Conservation (phyloP, 2,329 filamentous ascomycete species). For the Fusarium sp. region DNA sequence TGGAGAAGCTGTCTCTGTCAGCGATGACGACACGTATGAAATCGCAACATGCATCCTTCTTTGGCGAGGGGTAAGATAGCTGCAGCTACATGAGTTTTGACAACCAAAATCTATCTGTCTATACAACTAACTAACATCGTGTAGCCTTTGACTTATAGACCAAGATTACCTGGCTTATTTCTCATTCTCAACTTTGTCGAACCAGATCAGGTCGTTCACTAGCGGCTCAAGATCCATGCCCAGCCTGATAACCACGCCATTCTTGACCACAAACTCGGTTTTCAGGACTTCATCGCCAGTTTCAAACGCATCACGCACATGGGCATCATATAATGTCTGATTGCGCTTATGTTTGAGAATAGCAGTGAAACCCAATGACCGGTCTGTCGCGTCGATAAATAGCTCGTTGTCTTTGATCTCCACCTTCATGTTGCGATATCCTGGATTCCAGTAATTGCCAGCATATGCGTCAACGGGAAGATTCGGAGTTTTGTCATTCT, state of each 20-base stretch:
- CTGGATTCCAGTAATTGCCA: constrained; percentile 46
- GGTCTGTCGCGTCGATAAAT: constrained; percentile 48
- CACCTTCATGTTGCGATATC: constrained; percentile 45
- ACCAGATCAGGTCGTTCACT: constrained; percentile 41
- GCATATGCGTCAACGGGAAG: constrained; percentile 30
- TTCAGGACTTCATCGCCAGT: constrained; percentile 22
- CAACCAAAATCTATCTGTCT: too few species aligned
- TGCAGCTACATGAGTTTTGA: neutral
- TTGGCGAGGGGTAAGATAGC: neutral
- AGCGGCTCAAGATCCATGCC: constrained; percentile 40
- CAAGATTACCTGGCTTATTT: neutral
- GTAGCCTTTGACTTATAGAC: too few species aligned
- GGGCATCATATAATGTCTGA: constrained; percentile 38
- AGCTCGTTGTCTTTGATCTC: constrained; percentile 33
- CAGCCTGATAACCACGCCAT: constrained; percentile 21
- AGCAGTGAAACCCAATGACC: constrained; percentile 48
- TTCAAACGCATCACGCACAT: constrained; percentile 35
- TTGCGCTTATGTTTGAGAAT: constrained; percentile 35
- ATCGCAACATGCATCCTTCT: neutral
- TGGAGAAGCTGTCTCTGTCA: neutral
- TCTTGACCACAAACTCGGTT: constrained; percentile 39
- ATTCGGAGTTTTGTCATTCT: neutral
- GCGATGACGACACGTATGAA: constrained; percentile 14
- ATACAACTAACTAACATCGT: too few species aligned
- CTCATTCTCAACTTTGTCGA: constrained; percentile 7